Evolutionary conservation across 768 basidiomycete genomes (phyloP).

Genomic region (Rossbeevera mucosa): DNA sequence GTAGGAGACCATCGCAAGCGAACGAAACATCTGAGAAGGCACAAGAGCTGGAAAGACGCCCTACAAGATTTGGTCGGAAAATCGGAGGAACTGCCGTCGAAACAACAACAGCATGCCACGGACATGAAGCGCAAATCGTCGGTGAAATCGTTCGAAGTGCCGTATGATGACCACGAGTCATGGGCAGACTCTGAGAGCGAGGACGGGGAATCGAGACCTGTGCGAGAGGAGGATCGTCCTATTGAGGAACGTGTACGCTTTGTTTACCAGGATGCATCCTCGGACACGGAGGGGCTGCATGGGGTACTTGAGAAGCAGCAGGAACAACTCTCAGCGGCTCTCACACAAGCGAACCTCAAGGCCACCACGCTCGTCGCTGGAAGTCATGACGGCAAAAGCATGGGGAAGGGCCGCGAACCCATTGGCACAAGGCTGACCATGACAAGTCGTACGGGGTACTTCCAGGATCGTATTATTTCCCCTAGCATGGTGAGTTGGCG

Average conservation of each 20-base stretch:
- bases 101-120: constrained; percentile 15
- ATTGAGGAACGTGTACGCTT: constrained; percentile 70
- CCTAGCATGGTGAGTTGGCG: constrained; percentile 82
- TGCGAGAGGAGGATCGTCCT: constrained; percentile 69
- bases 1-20: constrained; percentile 60
- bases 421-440: constrained; percentile 89
- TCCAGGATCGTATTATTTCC: constrained; percentile 89
- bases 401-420: constrained; percentile 44
- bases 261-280: constrained; percentile 35
- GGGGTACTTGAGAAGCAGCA: constrained; percentile 44
- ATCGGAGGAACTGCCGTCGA: constrained; percentile 28
- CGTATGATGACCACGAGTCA: constrained; percentile 43
- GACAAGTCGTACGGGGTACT: constrained; percentile 91
- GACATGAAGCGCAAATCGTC: constrained; percentile 30
- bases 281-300: constrained; percentile 13
- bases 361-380: constrained; percentile 36
- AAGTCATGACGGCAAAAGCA: constrained; percentile 26
- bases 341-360: constrained; percentile 47
- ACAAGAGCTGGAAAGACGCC: constrained; percentile 57
- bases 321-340: constrained; percentile 46
- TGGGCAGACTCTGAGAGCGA: constrained; percentile 52
- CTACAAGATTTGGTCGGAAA: constrained; percentile 44
- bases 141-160: constrained; percentile 19
- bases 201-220: constrained; percentile 41
- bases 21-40: constrained; percentile 43